Percentiles rank a stretch among this genome's conserved stretches.
Evolutionary conservation across 306 rosid genomes (phyloP).

Genomic region (Abrus precatorius): DNA sequence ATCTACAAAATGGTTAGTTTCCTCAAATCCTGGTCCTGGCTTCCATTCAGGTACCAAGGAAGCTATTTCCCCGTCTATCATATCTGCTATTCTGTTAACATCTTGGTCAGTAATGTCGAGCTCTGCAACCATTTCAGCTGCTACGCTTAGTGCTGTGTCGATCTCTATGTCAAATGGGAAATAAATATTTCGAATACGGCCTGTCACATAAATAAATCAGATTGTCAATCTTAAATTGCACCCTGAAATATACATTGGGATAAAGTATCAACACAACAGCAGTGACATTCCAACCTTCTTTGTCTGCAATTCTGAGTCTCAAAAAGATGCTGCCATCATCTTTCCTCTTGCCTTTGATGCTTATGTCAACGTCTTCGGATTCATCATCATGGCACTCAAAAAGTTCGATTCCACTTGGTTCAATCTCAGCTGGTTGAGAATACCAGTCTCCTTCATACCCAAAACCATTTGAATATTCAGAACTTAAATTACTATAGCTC

Average conservation of each 20-base stretch:
- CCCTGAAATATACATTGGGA: constrained; percentile 5
- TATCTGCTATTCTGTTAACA: constrained; percentile 85
- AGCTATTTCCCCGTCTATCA: constrained; percentile 92
- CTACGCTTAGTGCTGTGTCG: constrained; percentile 90
- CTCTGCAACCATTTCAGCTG: constrained; percentile 95
- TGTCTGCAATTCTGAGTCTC: constrained; percentile 89
- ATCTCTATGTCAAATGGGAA: constrained; percentile 83
- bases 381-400: constrained; percentile 80
- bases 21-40: constrained; percentile 68
- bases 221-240: constrained; percentile 33
- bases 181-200: constrained; percentile 79
- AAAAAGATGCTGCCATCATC: constrained; percentile 77
- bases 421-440: constrained; percentile 63
- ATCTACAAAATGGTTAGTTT: constrained; percentile 62
- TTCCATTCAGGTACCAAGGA: constrained; percentile 87
- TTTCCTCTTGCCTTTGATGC: constrained; percentile 81
- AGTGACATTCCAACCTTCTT: constrained; percentile 70
- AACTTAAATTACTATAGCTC: constrained; percentile 59
- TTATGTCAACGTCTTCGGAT: constrained; percentile 71
- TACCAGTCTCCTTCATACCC: constrained; percentile 69
- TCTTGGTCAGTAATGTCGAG: constrained; percentile 90
- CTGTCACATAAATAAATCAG: constrained; percentile 56
- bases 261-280: constrained; percentile 26
- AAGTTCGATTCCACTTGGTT: constrained; percentile 77
- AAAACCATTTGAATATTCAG: constrained; percentile 61